These are phyloP conservation scores for Fraxinus sp. DNA, from an alignment of 305 asterid genomes.

Conservation along the genomic window DNA sequence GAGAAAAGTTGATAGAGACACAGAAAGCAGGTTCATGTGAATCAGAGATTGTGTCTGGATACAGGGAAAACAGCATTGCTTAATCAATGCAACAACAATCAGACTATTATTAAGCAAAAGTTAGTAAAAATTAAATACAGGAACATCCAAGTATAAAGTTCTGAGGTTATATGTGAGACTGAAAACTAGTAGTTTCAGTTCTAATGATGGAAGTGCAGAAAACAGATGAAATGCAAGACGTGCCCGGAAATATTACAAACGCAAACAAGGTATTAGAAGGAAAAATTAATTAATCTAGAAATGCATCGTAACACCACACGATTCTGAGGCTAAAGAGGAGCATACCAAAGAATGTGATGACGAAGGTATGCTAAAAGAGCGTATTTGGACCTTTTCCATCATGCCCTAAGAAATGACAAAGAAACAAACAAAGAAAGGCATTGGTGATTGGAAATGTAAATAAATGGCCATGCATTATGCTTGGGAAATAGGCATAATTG, in stretches of 20 bases:
- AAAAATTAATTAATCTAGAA: background rate
- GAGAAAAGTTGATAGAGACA: background rate
- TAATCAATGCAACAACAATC: background rate
- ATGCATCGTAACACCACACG: background rate
- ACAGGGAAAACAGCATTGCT: background rate
- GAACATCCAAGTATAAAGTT: background rate
- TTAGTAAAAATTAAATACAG: background rate
- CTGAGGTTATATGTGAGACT: background rate
- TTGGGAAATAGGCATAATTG: background rate
- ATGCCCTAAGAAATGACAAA: conserved; percentile 23
- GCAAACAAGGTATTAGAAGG: background rate
- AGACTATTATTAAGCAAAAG: background rate
- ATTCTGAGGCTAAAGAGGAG: background rate
- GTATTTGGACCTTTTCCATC: conserved; percentile 24
- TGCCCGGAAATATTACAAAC: background rate
- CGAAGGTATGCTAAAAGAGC: conserved; percentile 18
- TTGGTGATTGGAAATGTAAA: background rate
- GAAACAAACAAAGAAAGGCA: conserved; percentile 10
- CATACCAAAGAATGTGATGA: conserved; percentile 36
- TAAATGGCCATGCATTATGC: background rate
- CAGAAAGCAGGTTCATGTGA: background rate
- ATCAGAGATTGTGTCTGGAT: background rate
- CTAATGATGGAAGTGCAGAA: background rate
- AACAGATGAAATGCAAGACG: background rate
- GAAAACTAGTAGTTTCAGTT: background rate